phyloP scores from a whole-genome alignment of 257 asterid species.

The Jacaranda copaia region DNA sequence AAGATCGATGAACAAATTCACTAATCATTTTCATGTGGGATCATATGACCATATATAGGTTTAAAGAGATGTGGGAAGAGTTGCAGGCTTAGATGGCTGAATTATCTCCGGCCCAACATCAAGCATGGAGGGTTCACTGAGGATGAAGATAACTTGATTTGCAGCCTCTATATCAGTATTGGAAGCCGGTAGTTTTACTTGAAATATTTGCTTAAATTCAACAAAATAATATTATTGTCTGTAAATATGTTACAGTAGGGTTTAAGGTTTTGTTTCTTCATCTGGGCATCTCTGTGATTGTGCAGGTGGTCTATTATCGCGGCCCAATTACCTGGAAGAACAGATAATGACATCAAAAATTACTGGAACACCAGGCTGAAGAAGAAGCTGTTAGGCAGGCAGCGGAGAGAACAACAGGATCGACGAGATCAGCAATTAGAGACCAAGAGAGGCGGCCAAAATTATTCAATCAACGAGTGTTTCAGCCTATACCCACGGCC shows the following conservation, averaged over 20 bases:
- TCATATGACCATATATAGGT: slow-evolving; percentile 24
- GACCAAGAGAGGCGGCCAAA: not conserved
- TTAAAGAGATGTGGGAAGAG: slow-evolving; percentile 55
- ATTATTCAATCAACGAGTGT: not conserved
- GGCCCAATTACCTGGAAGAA: slow-evolving; percentile 48
- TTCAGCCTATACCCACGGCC: slow-evolving; percentile 19
- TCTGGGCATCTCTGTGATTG: not conserved
- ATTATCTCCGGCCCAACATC: slow-evolving; percentile 51
- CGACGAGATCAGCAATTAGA: not conserved
- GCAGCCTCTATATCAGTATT: slow-evolving; percentile 44
- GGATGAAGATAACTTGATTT: slow-evolving; percentile 50
- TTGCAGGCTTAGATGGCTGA: slow-evolving; percentile 53
- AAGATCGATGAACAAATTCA: not conserved
- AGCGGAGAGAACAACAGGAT: slow-evolving; percentile 21
- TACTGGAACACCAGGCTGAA: slow-evolving; percentile 52
- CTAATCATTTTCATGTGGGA: not conserved
- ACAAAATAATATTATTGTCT: not conserved
- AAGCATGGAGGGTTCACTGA: slow-evolving; percentile 55
- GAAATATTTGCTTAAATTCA: not conserved
- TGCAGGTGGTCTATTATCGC: slow-evolving; percentile 54
- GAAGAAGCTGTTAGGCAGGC: slow-evolving; percentile 48
- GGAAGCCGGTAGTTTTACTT: slow-evolving; percentile 47
- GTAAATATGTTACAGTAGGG: not conserved
- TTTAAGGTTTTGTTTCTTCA: not conserved
- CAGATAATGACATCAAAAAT: slow-evolving; percentile 52